phyloP scores from a whole-genome alignment of 345 rosid genomes.

The Acer yangbiense region DNA sequence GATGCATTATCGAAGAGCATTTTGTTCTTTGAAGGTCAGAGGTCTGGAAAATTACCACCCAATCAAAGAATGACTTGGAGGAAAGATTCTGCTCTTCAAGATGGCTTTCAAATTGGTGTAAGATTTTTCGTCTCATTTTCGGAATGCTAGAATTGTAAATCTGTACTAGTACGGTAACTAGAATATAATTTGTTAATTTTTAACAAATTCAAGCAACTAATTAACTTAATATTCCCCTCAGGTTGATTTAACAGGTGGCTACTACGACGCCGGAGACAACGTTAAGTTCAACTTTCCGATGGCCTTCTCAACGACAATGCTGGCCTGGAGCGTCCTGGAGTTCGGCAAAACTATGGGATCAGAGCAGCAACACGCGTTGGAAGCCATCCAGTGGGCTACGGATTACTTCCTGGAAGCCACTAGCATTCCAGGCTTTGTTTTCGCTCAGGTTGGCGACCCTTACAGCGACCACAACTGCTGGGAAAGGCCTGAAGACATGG shows the following conservation, averaged over 20 bases:
- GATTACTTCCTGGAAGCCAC: slow-evolving; percentile 84
- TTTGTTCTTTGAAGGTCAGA: slow-evolving; percentile 73
- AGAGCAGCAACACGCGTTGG: slow-evolving; percentile 41
- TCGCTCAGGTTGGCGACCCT: slow-evolving; percentile 66
- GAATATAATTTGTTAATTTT: not conserved
- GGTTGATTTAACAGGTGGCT: slow-evolving; percentile 89
- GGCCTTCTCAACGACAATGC: slow-evolving; percentile 82
- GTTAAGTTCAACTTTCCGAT: slow-evolving; percentile 86
- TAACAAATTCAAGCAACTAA: not conserved
- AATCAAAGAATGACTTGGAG: slow-evolving; percentile 62
- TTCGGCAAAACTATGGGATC: slow-evolving; percentile 55
- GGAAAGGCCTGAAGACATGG: slow-evolving; percentile 99
- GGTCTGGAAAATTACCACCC: slow-evolving; percentile 59
- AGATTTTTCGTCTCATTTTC: slow-evolving; percentile 1
- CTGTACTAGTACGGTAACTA: not conserved
- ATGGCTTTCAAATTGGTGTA: slow-evolving; percentile 49
- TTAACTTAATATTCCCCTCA: slow-evolving; percentile 16
- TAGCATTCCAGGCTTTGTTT: slow-evolving; percentile 50
- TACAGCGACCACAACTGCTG: slow-evolving; percentile 69
- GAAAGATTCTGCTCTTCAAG: slow-evolving; percentile 58
- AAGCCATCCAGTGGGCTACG: slow-evolving; percentile 75
- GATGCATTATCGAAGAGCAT: slow-evolving; percentile 63
- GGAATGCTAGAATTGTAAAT: too few relatives aligned
- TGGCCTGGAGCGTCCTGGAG: slow-evolving; percentile 77
- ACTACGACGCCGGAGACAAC: slow-evolving; percentile 94